Percentiles rank a stretch among this genome's conserved stretches.
Conservation (phyloP, 108 stramenopile species). For the Conticribra weissflogii region DNA sequence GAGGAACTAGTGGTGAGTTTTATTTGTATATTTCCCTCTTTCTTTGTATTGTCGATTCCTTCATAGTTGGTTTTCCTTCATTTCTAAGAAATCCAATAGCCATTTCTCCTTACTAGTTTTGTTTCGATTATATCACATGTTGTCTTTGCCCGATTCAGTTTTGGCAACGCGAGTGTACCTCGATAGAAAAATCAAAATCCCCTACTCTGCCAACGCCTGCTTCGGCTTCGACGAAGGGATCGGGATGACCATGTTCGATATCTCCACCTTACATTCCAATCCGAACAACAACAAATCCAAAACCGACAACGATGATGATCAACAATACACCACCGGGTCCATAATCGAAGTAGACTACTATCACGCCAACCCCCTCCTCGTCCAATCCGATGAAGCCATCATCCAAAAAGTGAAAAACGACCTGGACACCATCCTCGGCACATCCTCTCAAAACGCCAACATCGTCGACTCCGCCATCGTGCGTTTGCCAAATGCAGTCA, state of each 20-base stretch:
- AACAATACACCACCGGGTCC: no score
- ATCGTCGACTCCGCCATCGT: slow-evolving; percentile 74
- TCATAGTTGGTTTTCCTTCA: no score
- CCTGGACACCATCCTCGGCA: slow-evolving; percentile 62
- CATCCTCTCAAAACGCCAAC: slow-evolving; percentile 33
- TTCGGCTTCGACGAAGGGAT: slow-evolving; percentile 84
- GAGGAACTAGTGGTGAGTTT: slow-evolving; percentile 55
- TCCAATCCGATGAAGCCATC: slow-evolving; percentile 70
- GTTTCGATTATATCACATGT: no score
- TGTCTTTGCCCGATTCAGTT: slow-evolving; percentile 39
- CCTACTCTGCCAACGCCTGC: slow-evolving; percentile 85
- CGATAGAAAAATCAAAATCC: slow-evolving; percentile 53
- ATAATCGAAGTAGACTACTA: slow-evolving; percentile 86
- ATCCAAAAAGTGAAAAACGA: slow-evolving; percentile 66
- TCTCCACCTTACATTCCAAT: slow-evolving; percentile 67
- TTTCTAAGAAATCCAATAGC: no score
- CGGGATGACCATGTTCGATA: slow-evolving; percentile 87
- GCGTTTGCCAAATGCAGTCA: slow-evolving; percentile 66
- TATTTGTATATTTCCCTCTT: no score
- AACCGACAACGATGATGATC: slow-evolving; percentile 5
- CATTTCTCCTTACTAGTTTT: no score
- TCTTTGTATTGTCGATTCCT: no score
- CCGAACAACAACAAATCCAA: neutral
- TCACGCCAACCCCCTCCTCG: slow-evolving; percentile 68
- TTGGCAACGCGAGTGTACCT: slow-evolving; percentile 78